Evolutionary conservation across 73 alveolate species (phyloP), one percentile per base, ranked within the genome.

Genomic region (Paraurostyla sp.): DNA sequence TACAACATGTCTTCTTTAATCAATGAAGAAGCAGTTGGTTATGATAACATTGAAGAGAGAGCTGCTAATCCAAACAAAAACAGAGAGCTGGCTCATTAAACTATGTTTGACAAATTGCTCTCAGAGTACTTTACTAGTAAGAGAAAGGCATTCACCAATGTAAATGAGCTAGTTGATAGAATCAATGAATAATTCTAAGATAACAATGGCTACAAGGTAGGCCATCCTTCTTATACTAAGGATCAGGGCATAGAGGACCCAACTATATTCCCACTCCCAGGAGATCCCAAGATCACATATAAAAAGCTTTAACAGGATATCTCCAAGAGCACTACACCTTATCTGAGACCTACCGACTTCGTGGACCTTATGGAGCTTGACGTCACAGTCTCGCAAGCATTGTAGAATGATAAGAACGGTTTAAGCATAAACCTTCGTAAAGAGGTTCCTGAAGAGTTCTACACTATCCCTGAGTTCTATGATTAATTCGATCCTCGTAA

Each of bases 31-130:
- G 84, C 82, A 25, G 83, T 57, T 0, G 91, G 91, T 35, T 35
- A 3, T 25, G 91, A 60, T 16, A 82, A 63, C 32, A 13, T 60
- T 23, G 83, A 36, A 36, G 84, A 60, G 54, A 82, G 91, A 59
- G 33, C 63, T 3, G 63, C 32, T 23, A 30, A 78, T 38, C 76
- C 80, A 52, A 29, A 25, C 2, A 23, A 50, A 25, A 78, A 56
- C 60, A 3, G 52, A 9, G 62, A 51, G 25, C 58, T 52, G 3
- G 89, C 89, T 13, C 60, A 78, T 52, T 49, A 25, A 20, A 57
- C 54, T n/a, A 36, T 36, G 4, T 56, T 78, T 36, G 78, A 52
- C 23, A 43, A 51, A 27, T 43, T 78, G 3, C n/a, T 78, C 23
- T 36, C 58, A 9, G 59, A 52, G 29, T 78, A 78, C 71, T 78